Evolutionary conservation across 495 filamentous ascomycete species (phyloP).

Genomic region (Hypoxylon lienhwacheense): DNA sequence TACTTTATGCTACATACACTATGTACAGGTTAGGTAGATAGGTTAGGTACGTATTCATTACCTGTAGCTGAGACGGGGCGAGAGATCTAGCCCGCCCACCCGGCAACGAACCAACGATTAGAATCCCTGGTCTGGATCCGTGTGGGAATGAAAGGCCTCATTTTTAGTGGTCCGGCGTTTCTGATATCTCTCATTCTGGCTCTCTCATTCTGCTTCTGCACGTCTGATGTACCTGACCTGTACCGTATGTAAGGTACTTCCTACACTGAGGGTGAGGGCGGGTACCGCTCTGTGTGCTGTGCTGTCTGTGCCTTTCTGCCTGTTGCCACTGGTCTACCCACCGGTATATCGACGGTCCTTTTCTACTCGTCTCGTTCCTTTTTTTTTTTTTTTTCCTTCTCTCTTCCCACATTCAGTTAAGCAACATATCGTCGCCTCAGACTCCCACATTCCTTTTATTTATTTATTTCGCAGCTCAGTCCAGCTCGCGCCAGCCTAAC

Average conservation of each 20-base stretch:
- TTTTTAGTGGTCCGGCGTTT: constrained; percentile 14
- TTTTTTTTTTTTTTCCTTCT: not conserved
- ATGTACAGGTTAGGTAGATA: too few species aligned
- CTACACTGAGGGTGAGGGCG: too few species aligned
- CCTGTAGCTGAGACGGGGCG: constrained; percentile 25
- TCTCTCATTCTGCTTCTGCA: too few species aligned
- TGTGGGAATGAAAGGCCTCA: constrained; percentile 22
- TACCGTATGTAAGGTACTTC: too few species aligned
- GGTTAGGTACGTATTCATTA: too few species aligned
- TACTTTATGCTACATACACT: too few species aligned
- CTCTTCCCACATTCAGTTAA: constrained; percentile 15
- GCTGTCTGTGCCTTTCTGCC: not conserved
- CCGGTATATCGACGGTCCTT: constrained; percentile 24
- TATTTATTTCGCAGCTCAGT: constrained; percentile 23
- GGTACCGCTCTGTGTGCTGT: not conserved
- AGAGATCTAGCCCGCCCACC: constrained; percentile 23
- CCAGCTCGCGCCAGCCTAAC: constrained; percentile 21
- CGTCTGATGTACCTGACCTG: too few species aligned
- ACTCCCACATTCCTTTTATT: constrained; percentile 35
- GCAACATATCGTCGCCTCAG: constrained; percentile 26
- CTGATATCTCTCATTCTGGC: too few species aligned
- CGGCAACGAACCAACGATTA: constrained; percentile 14
- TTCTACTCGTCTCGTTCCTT: constrained; percentile 4
- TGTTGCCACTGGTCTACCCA: not conserved
- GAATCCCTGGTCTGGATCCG: constrained; percentile 13